Percentiles rank a stretch among this genome's conserved stretches.
phyloP scores from a whole-genome alignment of 169 alveolate species.

The Plasmodium vinckei region DNA sequence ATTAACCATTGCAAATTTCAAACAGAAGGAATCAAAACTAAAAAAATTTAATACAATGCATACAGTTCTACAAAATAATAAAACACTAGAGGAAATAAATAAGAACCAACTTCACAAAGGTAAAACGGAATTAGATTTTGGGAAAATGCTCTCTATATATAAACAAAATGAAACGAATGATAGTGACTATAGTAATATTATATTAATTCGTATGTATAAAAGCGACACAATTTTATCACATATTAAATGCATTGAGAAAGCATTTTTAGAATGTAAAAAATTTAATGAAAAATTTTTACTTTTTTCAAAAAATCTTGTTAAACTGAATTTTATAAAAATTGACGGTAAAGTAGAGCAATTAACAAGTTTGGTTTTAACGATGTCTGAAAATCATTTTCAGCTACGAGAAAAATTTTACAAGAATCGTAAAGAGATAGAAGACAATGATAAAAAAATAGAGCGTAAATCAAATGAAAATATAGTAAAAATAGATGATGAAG shows the following conservation, averaged over 20 bases:
- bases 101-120: background rate
- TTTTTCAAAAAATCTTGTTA: slow-evolving; percentile 53
- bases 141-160: background rate
- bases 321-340: slow-evolving; percentile 68
- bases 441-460: background rate
- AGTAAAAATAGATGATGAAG: background rate
- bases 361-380: slow-evolving; percentile 36
- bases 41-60: background rate
- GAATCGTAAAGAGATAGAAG: background rate
- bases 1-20: background rate
- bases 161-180: slow-evolving; percentile 6
- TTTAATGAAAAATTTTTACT: slow-evolving; percentile 64
- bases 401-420: slow-evolving; percentile 58
- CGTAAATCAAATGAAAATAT: background rate
- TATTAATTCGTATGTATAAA: slow-evolving; percentile 54
- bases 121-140: background rate
- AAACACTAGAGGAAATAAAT: background rate
- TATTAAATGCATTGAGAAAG: slow-evolving; percentile 44
- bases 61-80: background rate
- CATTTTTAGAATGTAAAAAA: slow-evolving; percentile 72
- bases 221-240: slow-evolving; percentile 9
- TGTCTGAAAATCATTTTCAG: slow-evolving; percentile 65
- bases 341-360: slow-evolving; percentile 45
- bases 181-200: slow-evolving; percentile 10
- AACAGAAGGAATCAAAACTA: no score